phyloP scores from a whole-genome alignment of 352 stramenopile genomes.

The Phytophthora citricola region DNA sequence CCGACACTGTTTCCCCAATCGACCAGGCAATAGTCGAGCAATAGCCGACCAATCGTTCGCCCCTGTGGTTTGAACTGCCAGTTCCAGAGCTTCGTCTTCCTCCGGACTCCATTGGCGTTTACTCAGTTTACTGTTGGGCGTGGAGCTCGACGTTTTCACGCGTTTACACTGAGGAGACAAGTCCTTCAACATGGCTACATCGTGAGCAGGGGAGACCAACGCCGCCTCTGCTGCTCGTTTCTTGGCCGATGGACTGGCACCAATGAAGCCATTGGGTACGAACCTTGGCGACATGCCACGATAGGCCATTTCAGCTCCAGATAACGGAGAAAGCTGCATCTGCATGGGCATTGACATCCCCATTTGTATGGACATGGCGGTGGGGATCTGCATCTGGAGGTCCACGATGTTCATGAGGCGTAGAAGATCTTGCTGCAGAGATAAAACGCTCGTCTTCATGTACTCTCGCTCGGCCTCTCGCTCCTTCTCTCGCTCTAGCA shows the following conservation, averaged over 20 bases:
- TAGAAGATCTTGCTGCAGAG: constrained; percentile 76
- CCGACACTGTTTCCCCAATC: constrained; percentile 96
- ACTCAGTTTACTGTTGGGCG: constrained; percentile 49
- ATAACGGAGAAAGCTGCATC: constrained; percentile 16
- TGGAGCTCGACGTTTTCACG: constrained; percentile 43
- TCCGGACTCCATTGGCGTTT: constrained; percentile 73
- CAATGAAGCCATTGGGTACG: constrained; percentile 5
- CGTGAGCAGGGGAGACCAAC: constrained; percentile 32
- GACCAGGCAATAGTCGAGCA: constrained; percentile 90
- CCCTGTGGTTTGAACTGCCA: constrained; percentile 61
- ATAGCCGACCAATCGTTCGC: constrained; percentile 94
- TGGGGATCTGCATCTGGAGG: constrained; percentile 78
- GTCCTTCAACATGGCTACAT: constrained; percentile 30
- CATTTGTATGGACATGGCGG: constrained; percentile 27
- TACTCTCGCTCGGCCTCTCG: constrained; percentile 53
- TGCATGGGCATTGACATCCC: constrained; percentile 27
- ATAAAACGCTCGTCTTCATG: constrained; percentile 68
- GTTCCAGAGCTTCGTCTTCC: constrained; percentile 64
- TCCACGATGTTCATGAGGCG: constrained; percentile 81
- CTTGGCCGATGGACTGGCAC: constrained; percentile 2
- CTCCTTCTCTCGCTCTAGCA: constrained; percentile 42
- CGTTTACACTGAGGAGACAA: constrained; percentile 72
- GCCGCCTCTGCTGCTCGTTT: constrained; percentile 28
- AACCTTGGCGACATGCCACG: constrained; percentile 21
- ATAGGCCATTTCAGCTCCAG: constrained; percentile 18